Conservation (phyloP, 2,329 filamentous ascomycete genomes). For the Intubia oerlemansii region DNA sequence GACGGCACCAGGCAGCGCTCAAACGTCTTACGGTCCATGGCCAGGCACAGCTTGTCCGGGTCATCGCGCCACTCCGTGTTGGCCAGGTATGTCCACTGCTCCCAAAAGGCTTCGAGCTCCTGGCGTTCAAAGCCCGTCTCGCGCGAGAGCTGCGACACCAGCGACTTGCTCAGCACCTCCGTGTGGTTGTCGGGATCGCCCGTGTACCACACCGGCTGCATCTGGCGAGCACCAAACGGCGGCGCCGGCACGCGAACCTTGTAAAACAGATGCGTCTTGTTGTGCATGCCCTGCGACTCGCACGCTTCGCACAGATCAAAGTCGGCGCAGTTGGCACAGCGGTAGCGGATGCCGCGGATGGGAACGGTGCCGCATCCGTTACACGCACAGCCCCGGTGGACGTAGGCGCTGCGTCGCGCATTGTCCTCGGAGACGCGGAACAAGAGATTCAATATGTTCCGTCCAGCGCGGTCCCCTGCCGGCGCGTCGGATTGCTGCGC, state of each 20-base stretch:
- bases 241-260: slow-evolving; percentile 84
- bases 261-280: slow-evolving; percentile 88
- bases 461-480: slow-evolving; percentile 28
- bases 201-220: slow-evolving; percentile 70
- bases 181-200: slow-evolving; percentile 59
- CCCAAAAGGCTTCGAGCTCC: slow-evolving; percentile 83
- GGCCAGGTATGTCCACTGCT: slow-evolving; percentile 90
- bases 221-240: slow-evolving; percentile 60
- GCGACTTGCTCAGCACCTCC: slow-evolving; percentile 39
- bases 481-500: neutral
- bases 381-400: slow-evolving; percentile 82
- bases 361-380: slow-evolving; percentile 75
- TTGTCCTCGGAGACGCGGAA: slow-evolving; percentile 92
- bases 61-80: slow-evolving; percentile 69
- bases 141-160: slow-evolving; percentile 46
- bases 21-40: slow-evolving; percentile 84
- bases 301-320: slow-evolving; percentile 92
- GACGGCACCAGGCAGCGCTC: slow-evolving; percentile 75
- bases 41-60: slow-evolving; percentile 53
- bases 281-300: slow-evolving; percentile 57
- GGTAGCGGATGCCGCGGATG: slow-evolving; percentile 80
- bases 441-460: slow-evolving; percentile 66
- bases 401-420: slow-evolving; percentile 66
- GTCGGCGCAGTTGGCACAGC: slow-evolving; percentile 84
- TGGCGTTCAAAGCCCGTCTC: slow-evolving; percentile 66